Evolutionary conservation across 345 rosid genomes (phyloP).

Genomic region (Excoecaria cochinchinensis): DNA sequence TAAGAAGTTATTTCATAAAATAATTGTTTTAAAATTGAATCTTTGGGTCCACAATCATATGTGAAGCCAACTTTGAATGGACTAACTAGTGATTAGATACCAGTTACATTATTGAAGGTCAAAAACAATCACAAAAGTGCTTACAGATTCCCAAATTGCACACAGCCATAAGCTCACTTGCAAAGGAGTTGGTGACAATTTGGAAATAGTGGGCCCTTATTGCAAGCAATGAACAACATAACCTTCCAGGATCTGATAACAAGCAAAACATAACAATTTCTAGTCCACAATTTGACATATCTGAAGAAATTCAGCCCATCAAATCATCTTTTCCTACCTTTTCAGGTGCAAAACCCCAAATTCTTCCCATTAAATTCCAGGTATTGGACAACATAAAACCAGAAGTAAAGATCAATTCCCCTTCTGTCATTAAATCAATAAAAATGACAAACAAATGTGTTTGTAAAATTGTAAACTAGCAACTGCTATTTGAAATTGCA

Average conservation of each 20-base stretch:
- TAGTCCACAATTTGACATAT: background rate
- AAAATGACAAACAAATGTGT: background rate
- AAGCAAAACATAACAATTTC: background rate
- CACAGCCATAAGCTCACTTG: background rate
- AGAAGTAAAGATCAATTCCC: too few species aligned
- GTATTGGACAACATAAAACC: too few species aligned
- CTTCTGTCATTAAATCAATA: background rate
- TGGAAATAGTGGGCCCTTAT: background rate
- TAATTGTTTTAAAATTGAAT: background rate
- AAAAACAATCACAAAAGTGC: constrained; percentile 12
- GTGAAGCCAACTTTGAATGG: background rate
- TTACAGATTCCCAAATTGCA: background rate
- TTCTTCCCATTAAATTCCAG: too few species aligned
- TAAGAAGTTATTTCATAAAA: background rate
- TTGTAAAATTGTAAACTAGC: background rate
- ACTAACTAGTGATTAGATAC: background rate
- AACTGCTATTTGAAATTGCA: background rate
- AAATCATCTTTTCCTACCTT: background rate
- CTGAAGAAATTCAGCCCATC: background rate
- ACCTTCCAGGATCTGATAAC: background rate
- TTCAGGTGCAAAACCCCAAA: background rate
- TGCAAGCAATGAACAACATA: background rate
- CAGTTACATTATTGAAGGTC: background rate
- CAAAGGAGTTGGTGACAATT: background rate
- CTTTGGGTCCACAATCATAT: background rate